phyloP scores from a whole-genome alignment of 108 stramenopile species.

The Chaetoceros muelleri region DNA sequence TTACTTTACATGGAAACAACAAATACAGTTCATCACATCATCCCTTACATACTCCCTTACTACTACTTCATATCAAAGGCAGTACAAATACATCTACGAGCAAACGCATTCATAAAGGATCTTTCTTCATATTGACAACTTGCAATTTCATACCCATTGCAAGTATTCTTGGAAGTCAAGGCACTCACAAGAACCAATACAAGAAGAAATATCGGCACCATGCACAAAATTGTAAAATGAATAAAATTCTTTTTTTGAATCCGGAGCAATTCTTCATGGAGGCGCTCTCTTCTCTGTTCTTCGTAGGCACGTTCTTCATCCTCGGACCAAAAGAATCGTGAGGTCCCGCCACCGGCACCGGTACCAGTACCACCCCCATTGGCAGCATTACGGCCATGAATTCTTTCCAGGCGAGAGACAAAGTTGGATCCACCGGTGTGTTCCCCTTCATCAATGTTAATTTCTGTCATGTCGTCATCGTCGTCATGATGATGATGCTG shows the following conservation, averaged over 20 bases:
- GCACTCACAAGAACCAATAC: neutral
- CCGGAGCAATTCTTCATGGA: neutral
- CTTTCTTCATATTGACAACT: neutral
- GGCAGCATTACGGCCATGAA: neutral
- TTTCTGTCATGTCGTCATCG: neutral
- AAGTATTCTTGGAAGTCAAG: neutral
- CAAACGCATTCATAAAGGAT: constrained; percentile 4
- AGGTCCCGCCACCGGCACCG: no score
- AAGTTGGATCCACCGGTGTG: neutral
- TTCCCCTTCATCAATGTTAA: neutral
- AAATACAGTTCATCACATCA: no score
- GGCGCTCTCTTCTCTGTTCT: neutral
- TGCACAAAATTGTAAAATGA: constrained; percentile 2
- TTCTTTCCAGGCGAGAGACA: neutral
- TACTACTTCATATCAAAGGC: neutral
- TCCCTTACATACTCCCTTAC: no score
- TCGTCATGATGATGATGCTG: no score
- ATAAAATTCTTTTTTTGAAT: constrained; percentile 1
- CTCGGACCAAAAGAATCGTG: constrained; percentile 1
- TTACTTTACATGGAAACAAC: no score
- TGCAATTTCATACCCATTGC: neutral
- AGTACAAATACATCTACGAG: neutral
- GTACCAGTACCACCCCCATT: no score
- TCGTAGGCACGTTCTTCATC: neutral
- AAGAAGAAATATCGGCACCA: constrained; percentile 4